A percentile compares a stretch with the other conserved stretches of the same genome.
Evolutionary conservation across 345 rosid species (phyloP).

Genomic region (Eucalyptus marginata): DNA sequence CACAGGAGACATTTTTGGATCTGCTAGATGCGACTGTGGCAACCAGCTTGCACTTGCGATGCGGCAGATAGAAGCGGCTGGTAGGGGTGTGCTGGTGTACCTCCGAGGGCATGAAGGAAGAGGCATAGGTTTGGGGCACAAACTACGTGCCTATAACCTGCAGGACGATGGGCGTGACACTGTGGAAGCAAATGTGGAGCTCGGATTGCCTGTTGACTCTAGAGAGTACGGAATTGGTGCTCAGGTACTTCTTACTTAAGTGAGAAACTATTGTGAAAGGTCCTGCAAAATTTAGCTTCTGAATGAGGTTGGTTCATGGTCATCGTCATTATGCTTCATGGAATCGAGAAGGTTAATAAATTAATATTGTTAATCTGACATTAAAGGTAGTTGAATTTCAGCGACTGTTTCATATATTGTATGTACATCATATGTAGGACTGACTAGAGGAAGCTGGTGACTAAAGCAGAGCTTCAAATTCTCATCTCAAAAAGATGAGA

Average conservation of each 20-base stretch:
- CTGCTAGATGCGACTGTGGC: background rate
- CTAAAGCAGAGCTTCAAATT: background rate
- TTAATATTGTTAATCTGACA: background rate
- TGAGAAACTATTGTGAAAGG: background rate
- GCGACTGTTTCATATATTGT: background rate
- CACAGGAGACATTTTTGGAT: background rate
- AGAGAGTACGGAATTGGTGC: constrained; percentile 94
- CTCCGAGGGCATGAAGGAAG: background rate
- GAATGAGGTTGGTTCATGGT: background rate
- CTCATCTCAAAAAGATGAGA: background rate
- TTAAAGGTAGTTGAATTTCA: background rate
- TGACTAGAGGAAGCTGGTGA: background rate
- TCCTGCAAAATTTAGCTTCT: background rate
- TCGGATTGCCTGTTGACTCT: constrained; percentile 89
- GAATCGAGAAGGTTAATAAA: background rate
- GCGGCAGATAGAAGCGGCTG: background rate
- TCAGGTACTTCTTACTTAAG: constrained; percentile 42
- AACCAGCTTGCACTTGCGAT: background rate
- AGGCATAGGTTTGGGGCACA: background rate
- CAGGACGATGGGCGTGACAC: background rate
- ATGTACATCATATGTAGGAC: background rate
- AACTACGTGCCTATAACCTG: background rate
- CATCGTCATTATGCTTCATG: background rate
- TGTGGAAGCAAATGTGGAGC: constrained; percentile 57
- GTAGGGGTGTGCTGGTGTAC: background rate